Percentiles rank a stretch among this genome's conserved stretches.
These are phyloP conservation scores for Yarrowia sp. DNA, from an alignment of 805 yeast genomes.

Conservation along the genomic window DNA sequence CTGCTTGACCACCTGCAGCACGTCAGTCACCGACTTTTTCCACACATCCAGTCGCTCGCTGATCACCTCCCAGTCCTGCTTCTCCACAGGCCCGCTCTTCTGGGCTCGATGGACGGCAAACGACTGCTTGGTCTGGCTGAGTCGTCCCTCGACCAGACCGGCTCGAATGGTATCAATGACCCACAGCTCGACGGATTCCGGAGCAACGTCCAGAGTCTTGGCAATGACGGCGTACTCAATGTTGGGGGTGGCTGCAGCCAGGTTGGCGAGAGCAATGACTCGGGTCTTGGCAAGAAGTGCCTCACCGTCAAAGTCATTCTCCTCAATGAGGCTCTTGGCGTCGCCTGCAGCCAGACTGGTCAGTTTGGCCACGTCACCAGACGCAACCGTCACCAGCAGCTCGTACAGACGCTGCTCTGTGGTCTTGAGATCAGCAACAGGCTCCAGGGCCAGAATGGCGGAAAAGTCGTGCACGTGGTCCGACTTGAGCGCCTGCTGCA, in stretches of 20 bases:
- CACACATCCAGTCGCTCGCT: slow-evolving; percentile 40
- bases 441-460: slow-evolving; percentile 35
- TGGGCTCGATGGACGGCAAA: slow-evolving; percentile 42
- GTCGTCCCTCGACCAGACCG: slow-evolving; percentile 45
- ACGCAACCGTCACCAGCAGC: slow-evolving; percentile 36
- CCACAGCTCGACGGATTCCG: slow-evolving; percentile 42
- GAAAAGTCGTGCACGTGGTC: slow-evolving; percentile 37
- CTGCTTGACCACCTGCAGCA: slow-evolving; percentile 36
- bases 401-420: slow-evolving; percentile 33
- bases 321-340: slow-evolving; percentile 26
- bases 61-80: slow-evolving; percentile 42
- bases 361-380: slow-evolving; percentile 36
- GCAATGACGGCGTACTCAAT: slow-evolving; percentile 41
- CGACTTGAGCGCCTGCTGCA: slow-evolving; percentile 33
- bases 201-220: slow-evolving; percentile 36
- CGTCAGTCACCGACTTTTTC: slow-evolving; percentile 39
- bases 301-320: slow-evolving; percentile 28
- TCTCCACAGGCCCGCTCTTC: slow-evolving; percentile 41
- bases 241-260: slow-evolving; percentile 32
- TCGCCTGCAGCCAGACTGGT: slow-evolving; percentile 26
- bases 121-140: slow-evolving; percentile 42
- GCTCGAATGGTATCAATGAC: slow-evolving; percentile 45
- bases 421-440: slow-evolving; percentile 35
- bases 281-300: slow-evolving; percentile 35
- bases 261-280: slow-evolving; percentile 36